These are phyloP conservation scores for Inosperma sp. DNA, from an alignment of 768 basidiomycete genomes.

Conservation along the genomic window DNA sequence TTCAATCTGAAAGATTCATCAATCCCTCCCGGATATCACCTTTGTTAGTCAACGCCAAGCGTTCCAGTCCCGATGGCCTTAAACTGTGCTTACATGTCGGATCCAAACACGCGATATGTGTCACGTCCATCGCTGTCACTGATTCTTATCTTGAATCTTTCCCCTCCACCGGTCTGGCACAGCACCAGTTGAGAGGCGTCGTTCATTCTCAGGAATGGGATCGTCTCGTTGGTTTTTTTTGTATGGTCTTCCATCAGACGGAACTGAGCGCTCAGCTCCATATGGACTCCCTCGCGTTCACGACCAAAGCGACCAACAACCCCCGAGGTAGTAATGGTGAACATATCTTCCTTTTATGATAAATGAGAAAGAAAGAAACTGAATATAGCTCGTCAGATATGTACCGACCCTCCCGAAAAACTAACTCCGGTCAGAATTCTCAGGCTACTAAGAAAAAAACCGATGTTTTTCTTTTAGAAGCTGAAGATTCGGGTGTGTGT, in stretches of 20 bases:
- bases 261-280: not conserved
- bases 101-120: not conserved
- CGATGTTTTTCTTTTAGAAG: not conserved
- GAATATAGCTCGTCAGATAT: not conserved
- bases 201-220: constrained; percentile 3
- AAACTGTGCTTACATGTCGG: not conserved
- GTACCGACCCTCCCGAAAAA: not conserved
- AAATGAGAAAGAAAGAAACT: no score
- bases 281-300: not conserved
- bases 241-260: not conserved
- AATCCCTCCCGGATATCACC: not conserved
- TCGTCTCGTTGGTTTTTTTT: not conserved
- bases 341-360: no score
- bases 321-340: no score
- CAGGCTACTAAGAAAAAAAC: not conserved
- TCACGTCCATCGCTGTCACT: not conserved
- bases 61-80: not conserved
- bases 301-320: not conserved
- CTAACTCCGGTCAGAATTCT: not conserved
- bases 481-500: not conserved
- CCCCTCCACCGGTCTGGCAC: not conserved
- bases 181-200: not conserved
- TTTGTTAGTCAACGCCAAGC: not conserved
- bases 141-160: not conserved
- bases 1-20: not conserved